These are phyloP conservation scores for Hyaloscypha bicolor DNA, from an alignment of 495 filamentous ascomycete genomes.

Conservation along the genomic window DNA sequence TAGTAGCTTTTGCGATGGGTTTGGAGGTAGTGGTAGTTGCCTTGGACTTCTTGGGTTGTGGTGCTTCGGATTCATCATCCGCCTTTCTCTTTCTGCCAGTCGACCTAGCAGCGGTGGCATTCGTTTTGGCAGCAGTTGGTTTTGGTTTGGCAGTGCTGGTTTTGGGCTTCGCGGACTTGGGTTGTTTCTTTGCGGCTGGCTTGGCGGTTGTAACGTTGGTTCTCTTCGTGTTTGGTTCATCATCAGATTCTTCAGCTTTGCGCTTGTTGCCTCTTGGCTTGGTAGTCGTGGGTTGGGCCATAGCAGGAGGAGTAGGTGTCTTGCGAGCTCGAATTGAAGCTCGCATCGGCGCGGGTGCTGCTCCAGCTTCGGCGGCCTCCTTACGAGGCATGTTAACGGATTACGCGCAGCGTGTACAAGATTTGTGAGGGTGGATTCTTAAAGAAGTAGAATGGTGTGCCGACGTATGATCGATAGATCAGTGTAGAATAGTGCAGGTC, in stretches of 20 bases:
- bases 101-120: constrained; percentile 9
- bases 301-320: neutral
- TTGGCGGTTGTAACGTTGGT: neutral
- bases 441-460: neutral
- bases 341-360: neutral
- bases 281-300: neutral
- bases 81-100: constrained; percentile 21
- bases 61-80: constrained; percentile 10
- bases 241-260: constrained; percentile 7
- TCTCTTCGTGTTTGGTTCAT: constrained; percentile 1
- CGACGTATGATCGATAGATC: neutral
- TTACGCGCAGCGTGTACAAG: neutral
- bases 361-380: neutral
- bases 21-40: constrained; percentile 1
- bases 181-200: neutral
- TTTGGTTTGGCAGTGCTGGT: no score
- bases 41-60: constrained; percentile 23
- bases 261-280: constrained; percentile 8
- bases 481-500: neutral
- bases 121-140: neutral
- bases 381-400: constrained; percentile 25
- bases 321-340: constrained; percentile 18
- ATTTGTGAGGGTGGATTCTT: neutral
- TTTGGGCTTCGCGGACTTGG: neutral
- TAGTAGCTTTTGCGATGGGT: constrained; percentile 14